A percentile compares a stretch with the other conserved stretches of the same genome.
Evolutionary conservation across 441 rosid species (phyloP).

Genomic region (Kokia cookei): DNA sequence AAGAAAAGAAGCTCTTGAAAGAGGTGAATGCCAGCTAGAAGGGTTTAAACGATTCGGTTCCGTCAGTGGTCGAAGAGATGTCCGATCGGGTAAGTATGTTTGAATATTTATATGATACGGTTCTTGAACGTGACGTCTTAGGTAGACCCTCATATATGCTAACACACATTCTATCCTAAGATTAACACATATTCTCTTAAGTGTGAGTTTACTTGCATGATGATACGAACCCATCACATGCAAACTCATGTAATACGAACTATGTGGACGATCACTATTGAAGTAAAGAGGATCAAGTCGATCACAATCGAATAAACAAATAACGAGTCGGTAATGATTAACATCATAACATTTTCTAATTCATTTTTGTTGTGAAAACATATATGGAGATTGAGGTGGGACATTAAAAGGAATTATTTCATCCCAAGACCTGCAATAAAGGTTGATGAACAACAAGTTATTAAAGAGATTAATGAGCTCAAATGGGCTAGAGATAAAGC

Average conservation of each 20-base stretch:
- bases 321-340: no score
- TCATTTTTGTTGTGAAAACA: background rate
- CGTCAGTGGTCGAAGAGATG: background rate
- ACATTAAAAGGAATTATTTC: background rate
- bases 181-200: no score
- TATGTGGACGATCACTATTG: no score
- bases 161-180: no score
- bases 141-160: no score
- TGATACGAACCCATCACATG: no score
- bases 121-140: no score
- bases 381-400: background rate
- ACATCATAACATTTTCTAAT: no score
- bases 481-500: conserved; percentile 11
- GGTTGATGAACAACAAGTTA: background rate
- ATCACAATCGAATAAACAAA: no score
- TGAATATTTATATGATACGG: background rate
- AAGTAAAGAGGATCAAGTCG: no score
- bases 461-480: background rate
- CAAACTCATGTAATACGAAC: no score
- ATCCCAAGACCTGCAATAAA: background rate
- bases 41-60: background rate
- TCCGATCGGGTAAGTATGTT: background rate
- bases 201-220: no score
- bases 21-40: background rate
- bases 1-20: conserved; percentile 1